These are phyloP conservation scores for Blechomonas ayalai DNA, from an alignment of 208 protist genomes.

Conservation along the genomic window DNA sequence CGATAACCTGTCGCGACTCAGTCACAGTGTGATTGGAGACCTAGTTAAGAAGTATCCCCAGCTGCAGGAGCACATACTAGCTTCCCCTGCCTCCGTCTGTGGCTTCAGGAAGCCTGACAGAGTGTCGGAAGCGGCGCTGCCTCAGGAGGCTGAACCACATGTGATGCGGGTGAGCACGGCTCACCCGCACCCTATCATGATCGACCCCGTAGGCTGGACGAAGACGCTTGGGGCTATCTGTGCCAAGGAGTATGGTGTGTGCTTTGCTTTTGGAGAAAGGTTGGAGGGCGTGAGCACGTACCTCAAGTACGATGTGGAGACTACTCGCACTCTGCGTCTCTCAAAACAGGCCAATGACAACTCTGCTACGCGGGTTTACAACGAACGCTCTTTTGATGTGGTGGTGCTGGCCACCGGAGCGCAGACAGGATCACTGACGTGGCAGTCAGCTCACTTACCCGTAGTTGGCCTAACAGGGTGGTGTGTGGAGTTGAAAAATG, in stretches of 20 bases:
- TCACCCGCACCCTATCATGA: conserved; percentile 42
- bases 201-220: conserved; percentile 76
- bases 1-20: conserved; percentile 66
- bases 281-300: conserved; percentile 43
- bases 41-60: conserved; percentile 36
- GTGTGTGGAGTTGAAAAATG: conserved; percentile 6
- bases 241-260: conserved; percentile 31
- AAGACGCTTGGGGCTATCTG: conserved; percentile 46
- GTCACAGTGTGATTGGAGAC: conserved; percentile 44
- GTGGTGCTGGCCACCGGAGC: conserved; percentile 71
- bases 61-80: conserved; percentile 42
- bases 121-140: background rate
- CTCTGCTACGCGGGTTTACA: conserved; percentile 16
- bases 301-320: conserved; percentile 57
- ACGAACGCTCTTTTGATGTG: conserved; percentile 43
- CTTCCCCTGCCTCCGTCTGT: conserved; percentile 13
- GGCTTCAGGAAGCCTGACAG: background rate
- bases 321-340: conserved; percentile 44
- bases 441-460: conserved; percentile 47
- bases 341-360: conserved; percentile 17
- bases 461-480: conserved; percentile 56
- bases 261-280: conserved; percentile 48
- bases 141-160: too few species aligned
- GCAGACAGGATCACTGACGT: conserved; percentile 44
- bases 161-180: conserved; percentile 24